Conservation (phyloP, 1,284 basidiomycete species). For the Cerioporus squamosus region DNA sequence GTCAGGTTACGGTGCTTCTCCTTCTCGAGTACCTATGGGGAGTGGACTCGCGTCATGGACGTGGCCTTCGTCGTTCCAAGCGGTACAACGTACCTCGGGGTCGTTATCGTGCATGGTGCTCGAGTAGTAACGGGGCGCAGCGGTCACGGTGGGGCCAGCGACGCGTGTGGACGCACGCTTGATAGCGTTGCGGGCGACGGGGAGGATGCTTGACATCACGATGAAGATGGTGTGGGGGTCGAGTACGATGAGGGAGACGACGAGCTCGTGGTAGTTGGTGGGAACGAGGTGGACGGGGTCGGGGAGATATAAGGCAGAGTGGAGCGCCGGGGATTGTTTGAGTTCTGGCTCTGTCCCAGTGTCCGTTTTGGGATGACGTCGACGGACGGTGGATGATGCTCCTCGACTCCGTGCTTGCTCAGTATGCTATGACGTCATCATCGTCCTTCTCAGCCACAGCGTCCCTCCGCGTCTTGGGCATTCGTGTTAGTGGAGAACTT, state of each 20-base stretch:
- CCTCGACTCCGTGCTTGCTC: not conserved
- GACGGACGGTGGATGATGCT: not conserved
- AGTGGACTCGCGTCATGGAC: not conserved
- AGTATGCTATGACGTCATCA: conserved; percentile 13
- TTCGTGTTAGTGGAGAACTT: no score
- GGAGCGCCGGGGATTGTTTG: conserved; percentile 7
- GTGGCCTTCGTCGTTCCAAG: no score
- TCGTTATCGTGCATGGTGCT: conserved; percentile 72
- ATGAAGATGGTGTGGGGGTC: not conserved
- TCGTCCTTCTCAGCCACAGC: not conserved
- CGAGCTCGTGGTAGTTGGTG: conserved; percentile 6
- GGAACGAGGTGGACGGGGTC: not conserved
- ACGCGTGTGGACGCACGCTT: conserved; percentile 18
- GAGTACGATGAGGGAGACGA: not conserved
- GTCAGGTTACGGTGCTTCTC: conserved; percentile 62
- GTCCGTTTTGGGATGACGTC: conserved; percentile 22
- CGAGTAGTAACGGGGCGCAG: conserved; percentile 21
- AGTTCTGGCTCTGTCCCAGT: not conserved
- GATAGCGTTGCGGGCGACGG: conserved; percentile 21
- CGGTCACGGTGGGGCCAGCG: conserved; percentile 12
- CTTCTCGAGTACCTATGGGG: conserved; percentile 43
- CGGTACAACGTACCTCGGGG: conserved; percentile 47
- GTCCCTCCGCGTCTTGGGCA: not conserved
- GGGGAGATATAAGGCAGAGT: conserved; percentile 11
- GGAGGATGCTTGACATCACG: conserved; percentile 21